phyloP scores from a whole-genome alignment of 2,329 filamentous ascomycete genomes.

The Neofusicoccum kwambonambiense region DNA sequence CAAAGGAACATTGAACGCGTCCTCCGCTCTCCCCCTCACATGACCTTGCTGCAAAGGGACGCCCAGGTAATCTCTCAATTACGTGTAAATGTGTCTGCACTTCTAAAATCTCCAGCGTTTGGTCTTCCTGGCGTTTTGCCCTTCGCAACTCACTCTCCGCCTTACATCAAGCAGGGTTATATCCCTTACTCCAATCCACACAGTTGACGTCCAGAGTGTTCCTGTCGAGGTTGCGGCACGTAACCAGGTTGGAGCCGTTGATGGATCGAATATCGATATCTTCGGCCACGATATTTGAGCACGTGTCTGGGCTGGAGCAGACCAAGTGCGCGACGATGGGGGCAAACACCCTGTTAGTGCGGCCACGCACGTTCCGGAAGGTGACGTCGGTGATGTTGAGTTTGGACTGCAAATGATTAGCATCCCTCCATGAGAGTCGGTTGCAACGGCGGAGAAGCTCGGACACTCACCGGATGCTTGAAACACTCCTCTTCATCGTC shows the following conservation, averaged over 20 bases:
- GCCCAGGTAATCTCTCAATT: too few species aligned
- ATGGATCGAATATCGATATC: conserved; percentile 54
- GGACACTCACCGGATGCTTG: neutral
- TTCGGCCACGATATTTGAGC: conserved; percentile 53
- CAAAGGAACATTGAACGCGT: too few species aligned
- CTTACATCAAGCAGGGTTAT: neutral
- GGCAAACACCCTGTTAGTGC: conserved; percentile 46
- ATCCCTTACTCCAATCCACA: conserved; percentile 8
- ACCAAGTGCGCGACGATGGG: conserved; percentile 44
- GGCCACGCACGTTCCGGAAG: conserved; percentile 58
- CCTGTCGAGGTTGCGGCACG: neutral
- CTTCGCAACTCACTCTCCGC: neutral
- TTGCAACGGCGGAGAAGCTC: neutral
- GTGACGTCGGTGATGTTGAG: conserved; percentile 56
- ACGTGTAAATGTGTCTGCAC: too few species aligned
- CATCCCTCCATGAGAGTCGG: too few species aligned
- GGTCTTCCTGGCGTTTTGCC: too few species aligned
- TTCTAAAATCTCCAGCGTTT: too few species aligned
- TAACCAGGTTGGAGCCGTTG: neutral
- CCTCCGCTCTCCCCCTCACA: too few species aligned
- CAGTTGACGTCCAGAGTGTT: neutral
- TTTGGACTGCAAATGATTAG: conserved; percentile 48
- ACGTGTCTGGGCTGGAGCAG: conserved; percentile 46
- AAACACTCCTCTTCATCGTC: conserved; percentile 51
- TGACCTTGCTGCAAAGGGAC: too few species aligned